phyloP scores from a whole-genome alignment of 257 asterid species.

The Paraleonurus japonicus region DNA sequence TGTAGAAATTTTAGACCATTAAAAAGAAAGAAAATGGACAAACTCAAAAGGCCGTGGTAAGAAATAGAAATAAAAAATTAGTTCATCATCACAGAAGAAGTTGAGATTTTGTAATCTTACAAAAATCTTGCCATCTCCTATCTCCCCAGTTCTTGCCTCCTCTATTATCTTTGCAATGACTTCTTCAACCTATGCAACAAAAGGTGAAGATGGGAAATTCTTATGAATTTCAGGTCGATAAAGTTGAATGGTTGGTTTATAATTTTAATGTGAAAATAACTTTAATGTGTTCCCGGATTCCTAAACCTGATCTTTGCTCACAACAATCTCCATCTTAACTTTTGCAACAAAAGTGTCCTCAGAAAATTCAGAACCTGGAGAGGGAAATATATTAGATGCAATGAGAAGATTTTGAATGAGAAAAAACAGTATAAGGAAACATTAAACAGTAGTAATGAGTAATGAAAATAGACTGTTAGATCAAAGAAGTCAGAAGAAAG shows the following conservation, averaged over 20 bases:
- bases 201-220: conserved; percentile 7
- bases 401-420: background rate
- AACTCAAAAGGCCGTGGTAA: background rate
- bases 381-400: conserved; percentile 21
- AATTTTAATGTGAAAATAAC: background rate
- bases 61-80: background rate
- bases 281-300: background rate
- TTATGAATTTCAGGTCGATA: conserved; percentile 9
- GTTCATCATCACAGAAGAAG: conserved; percentile 1
- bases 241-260: background rate
- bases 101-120: conserved; percentile 41
- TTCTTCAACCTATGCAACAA: conserved; percentile 68
- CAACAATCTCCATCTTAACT: conserved; percentile 95
- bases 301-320: conserved; percentile 83
- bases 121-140: conserved; percentile 95
- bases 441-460: background rate
- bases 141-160: conserved; percentile 94
- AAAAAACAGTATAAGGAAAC: background rate
- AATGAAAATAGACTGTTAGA: too few relatives aligned
- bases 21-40: conserved; percentile 1
- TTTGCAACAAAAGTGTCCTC: conserved; percentile 82
- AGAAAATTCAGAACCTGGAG: conserved; percentile 85
- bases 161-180: conserved; percentile 77
- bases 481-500: too few relatives aligned
- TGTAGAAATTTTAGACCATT: conserved; percentile 7